Evolutionary conservation across 2,329 filamentous ascomycete genomes (phyloP).

Genomic region (Fonsecaea erecta): DNA sequence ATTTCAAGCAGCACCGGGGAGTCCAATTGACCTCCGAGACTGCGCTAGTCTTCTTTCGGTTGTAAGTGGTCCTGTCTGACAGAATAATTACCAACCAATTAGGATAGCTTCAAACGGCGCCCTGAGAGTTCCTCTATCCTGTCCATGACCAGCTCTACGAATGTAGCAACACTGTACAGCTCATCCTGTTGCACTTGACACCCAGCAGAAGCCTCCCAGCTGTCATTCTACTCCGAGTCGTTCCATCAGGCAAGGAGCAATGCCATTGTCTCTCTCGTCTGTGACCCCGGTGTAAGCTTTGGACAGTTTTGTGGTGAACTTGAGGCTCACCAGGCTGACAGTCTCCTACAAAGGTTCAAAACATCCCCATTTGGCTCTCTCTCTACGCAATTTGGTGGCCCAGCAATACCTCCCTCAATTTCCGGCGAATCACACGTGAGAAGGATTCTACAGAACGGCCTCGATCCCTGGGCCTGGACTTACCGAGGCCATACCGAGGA

Average conservation of each 20-base stretch:
- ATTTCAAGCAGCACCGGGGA: slow-evolving; percentile 19
- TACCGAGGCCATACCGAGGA: neutral
- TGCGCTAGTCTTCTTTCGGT: neutral
- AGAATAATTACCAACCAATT: too few relatives aligned
- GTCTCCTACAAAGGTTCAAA: neutral
- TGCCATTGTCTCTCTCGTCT: neutral
- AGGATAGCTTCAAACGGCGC: too few relatives aligned
- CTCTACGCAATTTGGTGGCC: neutral
- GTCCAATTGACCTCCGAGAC: slow-evolving; percentile 10
- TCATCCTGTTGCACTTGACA: too few relatives aligned
- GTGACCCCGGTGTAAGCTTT: neutral
- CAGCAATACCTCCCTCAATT: neutral
- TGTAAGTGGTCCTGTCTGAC: too few relatives aligned
- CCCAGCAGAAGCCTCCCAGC: too few relatives aligned
- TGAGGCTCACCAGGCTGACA: neutral
- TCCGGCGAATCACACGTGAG: neutral
- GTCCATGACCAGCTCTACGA: too few relatives aligned
- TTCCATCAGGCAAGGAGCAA: neutral
- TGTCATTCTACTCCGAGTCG: neutral
- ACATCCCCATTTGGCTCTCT: neutral
- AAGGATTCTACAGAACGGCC: neutral
- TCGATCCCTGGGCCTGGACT: neutral
- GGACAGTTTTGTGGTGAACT: neutral
- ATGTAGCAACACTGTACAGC: too few relatives aligned
- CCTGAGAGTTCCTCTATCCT: too few relatives aligned